phyloP scores from a whole-genome alignment of 306 rosid genomes.

The Cyclanthera cordifolia region DNA sequence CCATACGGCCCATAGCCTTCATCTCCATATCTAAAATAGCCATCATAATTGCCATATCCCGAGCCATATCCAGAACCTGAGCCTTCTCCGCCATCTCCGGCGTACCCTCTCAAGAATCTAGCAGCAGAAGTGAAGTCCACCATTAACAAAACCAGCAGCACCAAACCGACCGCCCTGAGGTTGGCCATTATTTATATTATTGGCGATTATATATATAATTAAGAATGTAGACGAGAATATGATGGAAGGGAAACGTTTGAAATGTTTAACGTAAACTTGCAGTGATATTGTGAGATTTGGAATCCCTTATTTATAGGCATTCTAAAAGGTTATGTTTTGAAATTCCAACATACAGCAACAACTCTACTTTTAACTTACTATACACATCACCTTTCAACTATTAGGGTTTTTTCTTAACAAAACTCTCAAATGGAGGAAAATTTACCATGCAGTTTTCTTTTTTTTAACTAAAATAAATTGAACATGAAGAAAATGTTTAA shows the following conservation, averaged over 20 bases:
- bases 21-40: background rate
- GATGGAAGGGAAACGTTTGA: background rate
- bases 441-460: too few species aligned
- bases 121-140: constrained; percentile 50
- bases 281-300: constrained; percentile 1
- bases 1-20: constrained; percentile 18
- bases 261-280: background rate
- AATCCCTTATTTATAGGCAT: constrained; percentile 42
- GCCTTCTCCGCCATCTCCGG: constrained; percentile 28
- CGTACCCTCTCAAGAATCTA: constrained; percentile 18
- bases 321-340: background rate
- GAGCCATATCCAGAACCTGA: constrained; percentile 44
- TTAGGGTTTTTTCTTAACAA: too few species aligned
- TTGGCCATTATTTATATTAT: constrained; percentile 40
- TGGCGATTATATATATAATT: too few species aligned
- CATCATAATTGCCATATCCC: constrained; percentile 4
- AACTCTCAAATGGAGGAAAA: too few species aligned
- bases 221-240: background rate
- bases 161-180: constrained; percentile 35
- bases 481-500: too few species aligned
- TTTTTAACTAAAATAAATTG: too few species aligned
- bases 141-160: constrained; percentile 43
- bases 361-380: too few species aligned
- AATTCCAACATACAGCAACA: too few species aligned
- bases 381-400: too few species aligned